phyloP scores from a whole-genome alignment of 768 basidiomycete species.

The Suillus placidus region DNA sequence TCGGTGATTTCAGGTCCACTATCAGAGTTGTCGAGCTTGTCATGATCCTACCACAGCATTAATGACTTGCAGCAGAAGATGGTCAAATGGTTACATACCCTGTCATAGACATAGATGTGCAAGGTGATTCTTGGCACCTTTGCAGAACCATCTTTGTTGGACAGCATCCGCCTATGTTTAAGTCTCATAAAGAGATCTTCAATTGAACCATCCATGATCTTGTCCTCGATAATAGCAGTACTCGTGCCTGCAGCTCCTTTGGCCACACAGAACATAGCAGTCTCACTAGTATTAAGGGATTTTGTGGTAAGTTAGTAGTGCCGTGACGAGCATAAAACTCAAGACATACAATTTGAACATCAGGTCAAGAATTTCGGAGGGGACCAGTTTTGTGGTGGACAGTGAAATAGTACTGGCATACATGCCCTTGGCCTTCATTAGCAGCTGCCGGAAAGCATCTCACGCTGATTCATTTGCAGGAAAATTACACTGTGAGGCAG shows the following conservation, averaged over 20 bases:
- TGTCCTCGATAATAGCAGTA: neutral
- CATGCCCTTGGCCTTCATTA: neutral
- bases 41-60: neutral
- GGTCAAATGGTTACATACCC: neutral
- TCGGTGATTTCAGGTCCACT: neutral
- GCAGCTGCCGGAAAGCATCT: neutral
- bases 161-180: neutral
- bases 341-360: neutral
- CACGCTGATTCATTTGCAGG: neutral
- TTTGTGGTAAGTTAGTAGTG: no score
- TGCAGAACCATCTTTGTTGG: neutral
- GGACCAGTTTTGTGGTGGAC: neutral
- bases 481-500: neutral
- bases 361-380: neutral
- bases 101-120: neutral
- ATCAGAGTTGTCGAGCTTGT: no score
- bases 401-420: neutral
- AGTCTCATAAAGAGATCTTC: neutral
- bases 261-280: neutral
- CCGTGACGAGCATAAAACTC: no score
- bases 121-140: neutral
- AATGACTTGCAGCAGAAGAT: neutral
- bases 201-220: neutral
- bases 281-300: no score
- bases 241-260: neutral